Evolutionary conservation across 306 rosid genomes (phyloP).

Genomic region (Chamaecrista fasciculata): DNA sequence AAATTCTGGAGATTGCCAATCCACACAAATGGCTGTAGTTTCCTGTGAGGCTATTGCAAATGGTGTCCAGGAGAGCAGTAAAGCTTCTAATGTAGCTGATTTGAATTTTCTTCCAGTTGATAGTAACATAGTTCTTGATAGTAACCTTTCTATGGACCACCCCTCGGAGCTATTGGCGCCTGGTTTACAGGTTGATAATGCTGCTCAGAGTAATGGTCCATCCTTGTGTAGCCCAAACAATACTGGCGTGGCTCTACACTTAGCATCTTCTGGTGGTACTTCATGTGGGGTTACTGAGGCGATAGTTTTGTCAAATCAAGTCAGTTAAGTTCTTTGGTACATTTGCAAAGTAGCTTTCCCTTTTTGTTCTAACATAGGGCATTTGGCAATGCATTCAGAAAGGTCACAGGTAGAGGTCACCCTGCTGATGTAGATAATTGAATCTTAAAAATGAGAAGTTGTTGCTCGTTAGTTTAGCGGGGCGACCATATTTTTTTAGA

Average conservation of each 20-base stretch:
- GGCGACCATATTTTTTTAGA: conserved; percentile 15
- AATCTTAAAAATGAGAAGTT: neutral
- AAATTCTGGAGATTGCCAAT: conserved; percentile 37
- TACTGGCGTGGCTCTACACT: conserved; percentile 43
- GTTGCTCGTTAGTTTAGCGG: conserved; percentile 1
- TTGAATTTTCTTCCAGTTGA: conserved; percentile 21
- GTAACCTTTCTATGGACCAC: conserved; percentile 16
- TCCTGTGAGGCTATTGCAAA: conserved; percentile 23
- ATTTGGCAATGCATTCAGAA: conserved; percentile 24
- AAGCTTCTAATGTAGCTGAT: conserved; percentile 18
- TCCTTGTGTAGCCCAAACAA: conserved; percentile 36
- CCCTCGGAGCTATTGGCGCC: conserved; percentile 35
- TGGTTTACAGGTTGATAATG: conserved; percentile 40
- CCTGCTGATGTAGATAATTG: conserved; percentile 16
- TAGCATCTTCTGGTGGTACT: conserved; percentile 40
- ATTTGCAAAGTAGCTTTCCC: conserved; percentile 23
- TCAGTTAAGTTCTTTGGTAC: conserved; percentile 39
- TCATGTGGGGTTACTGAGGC: conserved; percentile 45
- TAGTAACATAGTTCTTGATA: conserved; percentile 18
- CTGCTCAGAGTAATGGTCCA: conserved; percentile 31
- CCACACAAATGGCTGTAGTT: conserved; percentile 24
- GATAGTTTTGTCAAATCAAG: conserved; percentile 51
- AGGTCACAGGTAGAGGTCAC: conserved; percentile 5
- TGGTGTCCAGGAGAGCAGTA: conserved; percentile 19
- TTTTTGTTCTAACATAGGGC: conserved; percentile 23